Conservation (phyloP, 129 eudicot genomes). For the Escallonia rubra region DNA sequence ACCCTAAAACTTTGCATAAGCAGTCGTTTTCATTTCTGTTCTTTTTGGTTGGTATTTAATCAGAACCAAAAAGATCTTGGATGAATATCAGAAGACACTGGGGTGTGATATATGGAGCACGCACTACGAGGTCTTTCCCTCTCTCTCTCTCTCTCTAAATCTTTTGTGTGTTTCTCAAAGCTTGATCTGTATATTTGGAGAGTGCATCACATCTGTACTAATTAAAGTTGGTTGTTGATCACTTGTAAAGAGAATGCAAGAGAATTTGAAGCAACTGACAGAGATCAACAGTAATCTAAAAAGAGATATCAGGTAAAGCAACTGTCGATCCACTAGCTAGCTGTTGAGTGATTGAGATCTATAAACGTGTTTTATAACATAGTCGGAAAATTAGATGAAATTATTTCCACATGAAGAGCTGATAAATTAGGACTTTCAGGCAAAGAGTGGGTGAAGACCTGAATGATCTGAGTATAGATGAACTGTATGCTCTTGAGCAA, state of each 20-base stretch:
- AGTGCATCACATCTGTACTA: background rate
- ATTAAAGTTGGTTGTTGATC: background rate
- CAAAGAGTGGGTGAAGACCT: conserved; percentile 54
- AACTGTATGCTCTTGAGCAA: conserved; percentile 42
- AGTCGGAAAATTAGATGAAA: too few species aligned
- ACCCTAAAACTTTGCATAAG: background rate
- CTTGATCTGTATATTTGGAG: background rate
- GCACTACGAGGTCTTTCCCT: conserved; percentile 50
- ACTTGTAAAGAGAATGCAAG: conserved; percentile 59
- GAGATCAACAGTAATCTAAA: conserved; percentile 50
- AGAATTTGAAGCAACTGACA: conserved; percentile 40
- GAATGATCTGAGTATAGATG: conserved; percentile 34
- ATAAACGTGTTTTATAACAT: background rate
- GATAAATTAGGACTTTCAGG: conserved; percentile 22
- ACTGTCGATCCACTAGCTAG: too few species aligned
- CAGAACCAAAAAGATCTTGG: conserved; percentile 66
- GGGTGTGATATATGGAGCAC: conserved; percentile 74
- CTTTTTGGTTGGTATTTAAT: background rate
- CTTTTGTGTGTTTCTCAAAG: background rate
- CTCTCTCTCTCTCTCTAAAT: background rate
- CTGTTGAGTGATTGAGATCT: too few species aligned
- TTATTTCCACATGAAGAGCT: background rate
- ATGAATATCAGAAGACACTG: conserved; percentile 54
- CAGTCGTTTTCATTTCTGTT: too few species aligned
- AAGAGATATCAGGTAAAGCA: conserved; percentile 50